A percentile compares a stretch with the other conserved stretches of the same genome.
Evolutionary conservation across 164 flowering plant genomes (phyloP).

Genomic region (Umbilicus rupestris): DNA sequence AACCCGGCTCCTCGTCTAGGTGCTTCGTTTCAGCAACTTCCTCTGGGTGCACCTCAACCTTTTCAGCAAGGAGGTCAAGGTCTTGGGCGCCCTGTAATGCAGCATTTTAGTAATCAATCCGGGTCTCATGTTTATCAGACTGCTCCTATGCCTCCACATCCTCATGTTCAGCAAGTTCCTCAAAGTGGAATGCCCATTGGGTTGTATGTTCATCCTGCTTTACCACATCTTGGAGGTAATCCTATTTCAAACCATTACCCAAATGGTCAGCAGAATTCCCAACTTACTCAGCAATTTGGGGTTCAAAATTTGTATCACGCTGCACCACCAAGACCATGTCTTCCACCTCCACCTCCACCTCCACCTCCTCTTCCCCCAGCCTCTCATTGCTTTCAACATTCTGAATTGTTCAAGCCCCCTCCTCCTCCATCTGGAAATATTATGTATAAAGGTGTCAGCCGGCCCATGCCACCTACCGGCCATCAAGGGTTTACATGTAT

Average conservation of each 20-base stretch:
- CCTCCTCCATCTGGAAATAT: slow-evolving; percentile 8
- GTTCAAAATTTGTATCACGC: slow-evolving; percentile 19
- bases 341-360: slow-evolving; percentile 19
- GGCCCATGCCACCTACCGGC: not conserved
- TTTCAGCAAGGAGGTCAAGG: slow-evolving; percentile 2
- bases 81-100: not conserved
- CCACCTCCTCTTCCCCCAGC: slow-evolving; percentile 17
- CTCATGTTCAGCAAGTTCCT: not conserved
- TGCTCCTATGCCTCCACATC: not conserved
- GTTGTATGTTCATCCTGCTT: not conserved
- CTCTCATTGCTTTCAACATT: slow-evolving; percentile 20
- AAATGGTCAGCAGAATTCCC: slow-evolving; percentile 22
- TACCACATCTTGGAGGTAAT: not conserved
- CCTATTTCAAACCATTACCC: slow-evolving; percentile 8
- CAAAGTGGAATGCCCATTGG: not conserved
- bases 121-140: not conserved
- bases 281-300: slow-evolving; percentile 19
- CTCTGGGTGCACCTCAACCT: not conserved
- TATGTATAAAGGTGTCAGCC: not conserved
- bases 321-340: slow-evolving; percentile 10
- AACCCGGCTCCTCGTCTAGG: not conserved
- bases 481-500: not conserved
- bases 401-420: slow-evolving; percentile 28
- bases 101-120: not conserved
- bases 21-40: not conserved